These are phyloP conservation scores for Fusarium sulawesiense DNA, from an alignment of 2,329 filamentous ascomycete genomes.

Conservation along the genomic window DNA sequence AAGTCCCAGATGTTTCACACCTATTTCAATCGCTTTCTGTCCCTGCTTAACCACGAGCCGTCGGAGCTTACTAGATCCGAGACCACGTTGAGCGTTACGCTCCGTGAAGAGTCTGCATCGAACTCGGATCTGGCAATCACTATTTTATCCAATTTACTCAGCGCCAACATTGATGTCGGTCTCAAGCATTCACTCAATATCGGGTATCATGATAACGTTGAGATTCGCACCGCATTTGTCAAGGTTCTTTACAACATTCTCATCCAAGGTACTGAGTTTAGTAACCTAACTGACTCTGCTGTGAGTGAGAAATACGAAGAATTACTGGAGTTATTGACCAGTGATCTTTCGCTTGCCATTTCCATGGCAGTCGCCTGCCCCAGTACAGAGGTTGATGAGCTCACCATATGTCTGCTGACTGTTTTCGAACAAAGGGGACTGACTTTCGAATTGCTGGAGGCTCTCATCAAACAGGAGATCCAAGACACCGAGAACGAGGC, in stretches of 20 bases:
- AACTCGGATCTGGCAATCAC: conserved; percentile 73
- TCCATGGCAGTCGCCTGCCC: conserved; percentile 75
- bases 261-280: conserved; percentile 78
- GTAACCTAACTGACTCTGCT: conserved; percentile 73
- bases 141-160: conserved; percentile 75
- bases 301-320: conserved; percentile 77
- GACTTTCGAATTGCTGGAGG: conserved; percentile 72
- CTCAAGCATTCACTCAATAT: conserved; percentile 77
- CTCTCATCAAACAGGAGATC: conserved; percentile 75
- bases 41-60: conserved; percentile 70
- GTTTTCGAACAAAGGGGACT: conserved; percentile 76
- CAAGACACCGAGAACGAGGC: conserved; percentile 77
- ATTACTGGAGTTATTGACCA: conserved; percentile 71
- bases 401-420: conserved; percentile 74
- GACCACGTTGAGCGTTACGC: conserved; percentile 48
- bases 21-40: conserved; percentile 77
- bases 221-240: conserved; percentile 76
- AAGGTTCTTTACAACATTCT: conserved; percentile 77
- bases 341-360: conserved; percentile 70
- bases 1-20: conserved; percentile 78
- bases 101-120: conserved; percentile 65
- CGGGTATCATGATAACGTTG: conserved; percentile 76
- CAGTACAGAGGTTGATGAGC: conserved; percentile 74
- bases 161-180: conserved; percentile 77
- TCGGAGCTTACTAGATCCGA: conserved; percentile 53